These are phyloP conservation scores for Biscogniauxia marginata DNA, from an alignment of 2,329 filamentous ascomycete genomes.

Conservation along the genomic window DNA sequence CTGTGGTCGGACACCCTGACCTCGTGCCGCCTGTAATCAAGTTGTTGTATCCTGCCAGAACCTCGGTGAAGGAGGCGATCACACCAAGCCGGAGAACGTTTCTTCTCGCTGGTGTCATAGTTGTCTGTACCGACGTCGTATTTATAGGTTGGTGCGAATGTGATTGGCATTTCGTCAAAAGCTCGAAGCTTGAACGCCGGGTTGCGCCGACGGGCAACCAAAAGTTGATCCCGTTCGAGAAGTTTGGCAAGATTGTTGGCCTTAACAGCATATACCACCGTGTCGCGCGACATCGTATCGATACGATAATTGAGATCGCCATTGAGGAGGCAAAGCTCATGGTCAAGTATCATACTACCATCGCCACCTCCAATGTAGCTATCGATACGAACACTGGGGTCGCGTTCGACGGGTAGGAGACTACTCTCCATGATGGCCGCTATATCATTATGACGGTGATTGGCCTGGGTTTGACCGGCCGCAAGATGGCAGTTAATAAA, in stretches of 20 bases:
- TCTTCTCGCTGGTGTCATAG: slow-evolving; percentile 95
- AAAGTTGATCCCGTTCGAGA: slow-evolving; percentile 88
- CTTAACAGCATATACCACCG: slow-evolving; percentile 82
- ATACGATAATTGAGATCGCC: slow-evolving; percentile 98
- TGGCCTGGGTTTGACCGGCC: slow-evolving; percentile 87
- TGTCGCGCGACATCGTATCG: slow-evolving; percentile 92
- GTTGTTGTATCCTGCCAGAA: slow-evolving; percentile 76
- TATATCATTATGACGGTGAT: slow-evolving; percentile 88
- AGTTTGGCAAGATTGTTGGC: slow-evolving; percentile 80
- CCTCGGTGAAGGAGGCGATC: slow-evolving; percentile 89
- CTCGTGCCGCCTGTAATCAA: slow-evolving; percentile 87
- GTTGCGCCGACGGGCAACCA: slow-evolving; percentile 85
- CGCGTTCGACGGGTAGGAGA: slow-evolving; percentile 70
- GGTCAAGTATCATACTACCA: slow-evolving; percentile 90
- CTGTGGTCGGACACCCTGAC: slow-evolving; percentile 89
- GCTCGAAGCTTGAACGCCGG: slow-evolving; percentile 84
- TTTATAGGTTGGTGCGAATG: slow-evolving; percentile 95
- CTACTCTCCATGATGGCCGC: slow-evolving; percentile 82
- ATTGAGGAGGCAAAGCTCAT: slow-evolving; percentile 95
- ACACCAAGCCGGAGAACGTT: slow-evolving; percentile 92
- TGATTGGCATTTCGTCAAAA: slow-evolving; percentile 88
- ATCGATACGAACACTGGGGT: slow-evolving; percentile 67
- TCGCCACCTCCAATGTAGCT: slow-evolving; percentile 90
- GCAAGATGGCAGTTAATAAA: slow-evolving; percentile 98
- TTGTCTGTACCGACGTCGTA: slow-evolving; percentile 94